These are phyloP conservation scores for Pseudoperonospora humuli DNA, from an alignment of 352 stramenopile species.

Conservation along the genomic window DNA sequence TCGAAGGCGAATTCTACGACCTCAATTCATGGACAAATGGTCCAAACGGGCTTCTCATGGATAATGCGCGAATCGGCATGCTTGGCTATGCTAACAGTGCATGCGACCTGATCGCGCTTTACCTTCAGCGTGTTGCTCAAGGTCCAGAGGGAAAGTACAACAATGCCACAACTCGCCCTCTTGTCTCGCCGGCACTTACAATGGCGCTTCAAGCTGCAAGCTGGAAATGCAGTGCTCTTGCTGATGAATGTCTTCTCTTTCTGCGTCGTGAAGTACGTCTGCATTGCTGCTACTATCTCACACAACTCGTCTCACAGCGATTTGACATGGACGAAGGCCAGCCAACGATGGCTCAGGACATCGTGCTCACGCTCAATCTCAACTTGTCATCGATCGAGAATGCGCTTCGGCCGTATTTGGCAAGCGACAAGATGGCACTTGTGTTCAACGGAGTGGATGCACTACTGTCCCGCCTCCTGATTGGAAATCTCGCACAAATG, in stretches of 20 bases:
- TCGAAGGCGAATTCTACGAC: constrained; percentile 58
- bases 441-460: constrained; percentile 61
- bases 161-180: constrained; percentile 12
- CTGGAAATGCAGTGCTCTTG: constrained; percentile 62
- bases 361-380: constrained; percentile 64
- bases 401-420: constrained; percentile 59
- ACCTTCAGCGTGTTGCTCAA: constrained; percentile 28
- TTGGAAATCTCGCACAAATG: constrained; percentile 62
- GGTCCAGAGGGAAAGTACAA: constrained; percentile 11
- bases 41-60: constrained; percentile 49
- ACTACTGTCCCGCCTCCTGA: constrained; percentile 50
- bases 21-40: constrained; percentile 43
- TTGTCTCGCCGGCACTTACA: constrained; percentile 20
- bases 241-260: constrained; percentile 73
- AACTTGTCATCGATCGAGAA: constrained; percentile 72
- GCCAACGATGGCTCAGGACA: constrained; percentile 61
- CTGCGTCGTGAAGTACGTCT: constrained; percentile 65
- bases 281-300: constrained; percentile 73
- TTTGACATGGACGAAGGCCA: constrained; percentile 52
- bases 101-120: constrained; percentile 59
- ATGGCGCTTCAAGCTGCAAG: constrained; percentile 50
- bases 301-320: constrained; percentile 56
- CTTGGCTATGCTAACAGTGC: constrained; percentile 73
- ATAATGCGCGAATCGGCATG: constrained; percentile 70
- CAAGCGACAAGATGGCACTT: constrained; percentile 68